phyloP scores from a whole-genome alignment of 805 yeast species.

The Cyberlindnera samutprakarnensis region DNA sequence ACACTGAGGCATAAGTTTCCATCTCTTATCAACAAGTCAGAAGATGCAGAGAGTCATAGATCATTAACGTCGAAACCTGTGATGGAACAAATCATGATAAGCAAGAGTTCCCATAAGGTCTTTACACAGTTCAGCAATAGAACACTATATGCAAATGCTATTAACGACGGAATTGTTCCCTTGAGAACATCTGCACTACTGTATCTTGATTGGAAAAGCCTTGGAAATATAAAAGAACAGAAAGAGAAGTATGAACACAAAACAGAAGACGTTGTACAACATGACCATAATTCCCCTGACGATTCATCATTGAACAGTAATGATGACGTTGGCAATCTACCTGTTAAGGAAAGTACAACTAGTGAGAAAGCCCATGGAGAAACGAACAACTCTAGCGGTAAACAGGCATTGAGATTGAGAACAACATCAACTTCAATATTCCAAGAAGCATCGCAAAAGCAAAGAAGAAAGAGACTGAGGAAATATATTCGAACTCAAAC shows the following conservation, averaged over 20 bases:
- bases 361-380: conserved; percentile 1
- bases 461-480: conserved; percentile 10
- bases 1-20: conserved; percentile 47
- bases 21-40: conserved; percentile 10
- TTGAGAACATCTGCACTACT: conserved; percentile 81
- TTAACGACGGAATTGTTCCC: conserved; percentile 95
- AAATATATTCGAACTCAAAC: conserved; percentile 20
- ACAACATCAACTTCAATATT: conserved; percentile 3
- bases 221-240: conserved; percentile 38
- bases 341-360: conserved; percentile 4
- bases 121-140: conserved; percentile 59
- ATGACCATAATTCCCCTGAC: not conserved
- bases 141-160: conserved; percentile 82
- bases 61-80: conserved; percentile 44
- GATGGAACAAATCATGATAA: conserved; percentile 65
- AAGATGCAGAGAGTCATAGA: conserved; percentile 7
- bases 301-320: not conserved
- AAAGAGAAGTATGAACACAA: conserved; percentile 12
- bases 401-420: not conserved
- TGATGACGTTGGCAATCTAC: conserved; percentile 19
- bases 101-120: conserved; percentile 53
- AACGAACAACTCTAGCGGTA: not conserved
- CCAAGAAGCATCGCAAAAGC: conserved; percentile 2
- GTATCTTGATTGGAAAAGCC: conserved; percentile 79
- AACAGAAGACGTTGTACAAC: conserved; percentile 3